Percentiles rank a stretch among this genome's conserved stretches.
phyloP scores from a whole-genome alignment of 805 yeast species.

The Hanseniaspora taiwanica region DNA sequence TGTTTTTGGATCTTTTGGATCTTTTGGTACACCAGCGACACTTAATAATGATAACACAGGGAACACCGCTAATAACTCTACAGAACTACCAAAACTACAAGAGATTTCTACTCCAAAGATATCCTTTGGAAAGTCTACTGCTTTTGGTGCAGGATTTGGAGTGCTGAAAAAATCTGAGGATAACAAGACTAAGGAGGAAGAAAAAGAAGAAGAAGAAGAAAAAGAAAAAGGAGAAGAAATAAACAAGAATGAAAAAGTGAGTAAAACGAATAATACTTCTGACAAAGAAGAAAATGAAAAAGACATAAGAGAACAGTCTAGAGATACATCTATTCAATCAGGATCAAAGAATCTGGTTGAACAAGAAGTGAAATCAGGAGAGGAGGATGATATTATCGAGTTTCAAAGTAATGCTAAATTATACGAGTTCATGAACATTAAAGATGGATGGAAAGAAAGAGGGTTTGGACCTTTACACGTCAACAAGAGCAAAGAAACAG shows the following conservation, averaged over 20 bases:
- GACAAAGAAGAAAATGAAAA: conserved; percentile 7
- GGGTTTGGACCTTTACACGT: conserved; percentile 85
- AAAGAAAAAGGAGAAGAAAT: too few species aligned
- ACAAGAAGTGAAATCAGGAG: conserved; percentile 67
- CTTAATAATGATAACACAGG: conserved; percentile 22
- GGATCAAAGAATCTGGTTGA: conserved; percentile 20
- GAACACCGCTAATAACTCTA: conserved; percentile 5
- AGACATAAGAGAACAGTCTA: conserved; percentile 3
- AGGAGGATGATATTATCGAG: conserved; percentile 65
- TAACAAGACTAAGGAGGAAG: conserved; percentile 4
- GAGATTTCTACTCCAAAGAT: too few species aligned
- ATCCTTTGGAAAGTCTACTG: conserved; percentile 31
- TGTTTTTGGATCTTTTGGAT: not conserved
- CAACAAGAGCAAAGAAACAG: conserved; percentile 31
- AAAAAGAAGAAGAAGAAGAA: conserved; percentile 4
- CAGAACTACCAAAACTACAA: conserved; percentile 8
- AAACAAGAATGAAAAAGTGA: too few species aligned
- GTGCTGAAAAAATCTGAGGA: conserved; percentile 8
- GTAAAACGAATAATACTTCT: too few species aligned
- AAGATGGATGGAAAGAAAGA: conserved; percentile 89
- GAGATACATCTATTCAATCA: conserved; percentile 10
- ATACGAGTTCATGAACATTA: conserved; percentile 54
- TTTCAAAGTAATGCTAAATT: conserved; percentile 66
- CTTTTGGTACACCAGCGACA: conserved; percentile 15
- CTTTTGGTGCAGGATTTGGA: conserved; percentile 23